Evolutionary conservation across 306 rosid genomes (phyloP), one percentile per base, ranked within the genome.

Genomic region (Alnus glutinosa): DNA sequence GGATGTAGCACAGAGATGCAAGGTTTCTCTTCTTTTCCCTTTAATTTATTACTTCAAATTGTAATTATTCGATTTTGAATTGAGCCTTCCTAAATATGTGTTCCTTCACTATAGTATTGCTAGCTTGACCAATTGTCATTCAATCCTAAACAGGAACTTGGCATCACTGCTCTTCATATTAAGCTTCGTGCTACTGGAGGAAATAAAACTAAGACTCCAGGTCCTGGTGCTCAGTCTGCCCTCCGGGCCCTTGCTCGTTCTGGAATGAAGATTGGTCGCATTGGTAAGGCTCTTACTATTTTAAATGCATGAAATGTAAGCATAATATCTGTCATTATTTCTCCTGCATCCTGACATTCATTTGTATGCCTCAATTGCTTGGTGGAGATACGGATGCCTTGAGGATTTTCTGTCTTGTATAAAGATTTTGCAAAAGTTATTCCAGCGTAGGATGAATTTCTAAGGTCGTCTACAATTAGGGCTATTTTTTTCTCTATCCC

Each of bases 1-100:
- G 37, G 98, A 94, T 84, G 97, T 94, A 80, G 85, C 97, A 73
- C 78, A 88, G 16, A 84, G 97, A 70, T 90, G 96, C 94, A 94
- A 92, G 97, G 97, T 94, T 10, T 37, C 4, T 3, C 19, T 36
- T 37, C 1, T 2, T 50, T 46, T 46, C 46, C 32, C 50, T 71
- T 18, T 15, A 7, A 23, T 19, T 34, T 4, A 2, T 11, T 59
- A 2, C 7, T 19, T 9, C 49, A 4, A 5, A 16, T 36, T 52
- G 9, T 28, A 15, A 63, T 13, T 37, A 67, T 15, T 59, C 15
- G n/a, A 36, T 62, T 42, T 79, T 15, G 8, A 8, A 54, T 61
- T 66, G 2, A 39, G 58, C 28, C 23, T 55, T 51, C 2, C 59
- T 52, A 30, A 80, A 8, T 39, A 63, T 13, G 18, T 8, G 3